phyloP scores from a whole-genome alignment of 2,329 filamentous ascomycete species.

The Colletotrichum horii region DNA sequence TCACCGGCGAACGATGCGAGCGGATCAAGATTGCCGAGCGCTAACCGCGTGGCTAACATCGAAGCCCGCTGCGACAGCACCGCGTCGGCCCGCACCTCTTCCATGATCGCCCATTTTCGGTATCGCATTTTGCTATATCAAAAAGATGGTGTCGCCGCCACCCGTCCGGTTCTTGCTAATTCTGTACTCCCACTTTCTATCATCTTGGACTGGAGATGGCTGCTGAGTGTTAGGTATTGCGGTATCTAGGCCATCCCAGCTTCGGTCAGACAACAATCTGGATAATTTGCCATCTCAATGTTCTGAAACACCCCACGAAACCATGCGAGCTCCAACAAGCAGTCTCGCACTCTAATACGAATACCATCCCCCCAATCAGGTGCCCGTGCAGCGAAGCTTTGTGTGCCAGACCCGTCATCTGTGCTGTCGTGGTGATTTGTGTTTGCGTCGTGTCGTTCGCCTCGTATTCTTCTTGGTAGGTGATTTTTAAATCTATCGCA shows the following conservation, averaged over 20 bases:
- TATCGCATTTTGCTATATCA: not conserved
- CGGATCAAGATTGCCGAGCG: not conserved
- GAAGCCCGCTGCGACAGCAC: not conserved
- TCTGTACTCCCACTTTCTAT: not conserved
- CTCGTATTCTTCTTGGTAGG: not conserved
- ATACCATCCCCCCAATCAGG: not conserved
- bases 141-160: not conserved
- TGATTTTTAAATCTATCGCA: not conserved
- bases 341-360: not conserved
- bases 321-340: not conserved
- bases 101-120: not conserved
- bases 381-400: not conserved
- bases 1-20: not conserved
- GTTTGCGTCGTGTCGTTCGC: not conserved
- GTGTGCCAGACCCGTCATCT: not conserved
- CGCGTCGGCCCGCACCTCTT: not conserved
- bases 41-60: not conserved
- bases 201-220: not conserved
- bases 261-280: not conserved
- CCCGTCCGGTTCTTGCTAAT: not conserved
- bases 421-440: not conserved
- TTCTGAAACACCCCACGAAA: constrained; percentile 10
- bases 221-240: not conserved
- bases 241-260: not conserved
- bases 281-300: not conserved